A percentile compares a stretch with the other conserved stretches of the same genome.
These are phyloP conservation scores for Chaetomidium leptoderma DNA, from an alignment of 495 filamentous ascomycete species.

Conservation along the genomic window DNA sequence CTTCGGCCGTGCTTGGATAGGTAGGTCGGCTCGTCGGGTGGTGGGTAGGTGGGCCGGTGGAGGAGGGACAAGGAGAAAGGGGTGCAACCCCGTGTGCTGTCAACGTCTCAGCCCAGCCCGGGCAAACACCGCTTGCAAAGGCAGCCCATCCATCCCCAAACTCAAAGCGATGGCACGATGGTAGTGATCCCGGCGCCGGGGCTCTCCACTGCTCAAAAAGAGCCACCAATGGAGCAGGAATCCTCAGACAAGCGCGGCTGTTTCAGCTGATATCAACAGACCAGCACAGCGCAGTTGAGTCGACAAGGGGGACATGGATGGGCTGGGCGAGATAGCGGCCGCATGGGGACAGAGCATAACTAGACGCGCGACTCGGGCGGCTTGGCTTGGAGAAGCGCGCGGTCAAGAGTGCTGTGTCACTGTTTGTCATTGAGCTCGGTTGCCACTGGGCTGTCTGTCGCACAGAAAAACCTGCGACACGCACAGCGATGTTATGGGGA, in stretches of 20 bases:
- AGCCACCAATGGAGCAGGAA: neutral
- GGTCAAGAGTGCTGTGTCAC: neutral
- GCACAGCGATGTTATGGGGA: slow-evolving; percentile 12
- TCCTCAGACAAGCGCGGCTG: too few species aligned
- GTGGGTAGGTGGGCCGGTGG: neutral
- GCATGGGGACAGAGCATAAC: too few species aligned
- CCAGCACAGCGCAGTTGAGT: too few species aligned
- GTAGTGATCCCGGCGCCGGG: neutral
- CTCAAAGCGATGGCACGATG: neutral
- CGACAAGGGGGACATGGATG: too few species aligned
- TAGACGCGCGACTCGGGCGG: neutral
- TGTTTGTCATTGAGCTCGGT: neutral
- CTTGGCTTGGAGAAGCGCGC: neutral
- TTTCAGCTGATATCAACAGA: too few species aligned
- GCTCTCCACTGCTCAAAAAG: neutral
- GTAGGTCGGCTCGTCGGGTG: too few species aligned
- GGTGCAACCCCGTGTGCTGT: slow-evolving; percentile 1
- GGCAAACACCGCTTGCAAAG: neutral
- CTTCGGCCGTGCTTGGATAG: neutral
- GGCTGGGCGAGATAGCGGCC: too few species aligned
- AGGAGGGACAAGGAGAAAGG: neutral
- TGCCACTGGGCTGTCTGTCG: neutral
- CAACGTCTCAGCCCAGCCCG: slow-evolving; percentile 18
- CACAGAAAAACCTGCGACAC: slow-evolving; percentile 17
- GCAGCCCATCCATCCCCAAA: too few species aligned